Conservation (phyloP, 805 yeast species). For the Candida parachauliodes region DNA sequence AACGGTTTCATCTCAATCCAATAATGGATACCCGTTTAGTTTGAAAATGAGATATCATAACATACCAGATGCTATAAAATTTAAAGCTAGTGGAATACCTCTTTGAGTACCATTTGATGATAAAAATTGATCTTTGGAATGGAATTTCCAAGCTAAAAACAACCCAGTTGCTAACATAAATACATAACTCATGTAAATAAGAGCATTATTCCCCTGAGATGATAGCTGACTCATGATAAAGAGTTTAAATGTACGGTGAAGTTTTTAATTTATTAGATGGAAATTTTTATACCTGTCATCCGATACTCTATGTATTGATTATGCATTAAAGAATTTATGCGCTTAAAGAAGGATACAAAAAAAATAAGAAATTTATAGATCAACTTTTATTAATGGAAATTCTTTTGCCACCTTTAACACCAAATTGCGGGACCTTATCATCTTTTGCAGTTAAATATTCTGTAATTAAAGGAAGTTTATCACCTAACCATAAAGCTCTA, state of each 20-base stretch:
- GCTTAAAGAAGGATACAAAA: slow-evolving; percentile 3
- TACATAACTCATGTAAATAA: slow-evolving; percentile 38
- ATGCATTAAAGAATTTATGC: slow-evolving; percentile 6
- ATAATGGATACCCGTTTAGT: slow-evolving; percentile 7
- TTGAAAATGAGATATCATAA: slow-evolving; percentile 23
- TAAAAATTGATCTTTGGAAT: slow-evolving; percentile 55
- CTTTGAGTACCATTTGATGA: slow-evolving; percentile 77
- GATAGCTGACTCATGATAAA: slow-evolving; percentile 24
- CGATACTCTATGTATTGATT: neutral
- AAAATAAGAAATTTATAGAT: slow-evolving; percentile 1
- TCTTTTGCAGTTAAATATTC: slow-evolving; percentile 12
- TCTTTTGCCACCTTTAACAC: slow-evolving; percentile 18
- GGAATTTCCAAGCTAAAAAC: slow-evolving; percentile 52
- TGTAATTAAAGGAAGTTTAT: slow-evolving; percentile 16
- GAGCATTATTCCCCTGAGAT: slow-evolving; percentile 41
- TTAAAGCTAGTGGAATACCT: slow-evolving; percentile 78
- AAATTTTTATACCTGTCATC: no score
- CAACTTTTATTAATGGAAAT: slow-evolving; percentile 15
- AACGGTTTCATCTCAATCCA: slow-evolving; percentile 40
- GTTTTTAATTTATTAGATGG: no score
- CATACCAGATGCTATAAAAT: slow-evolving; percentile 88
- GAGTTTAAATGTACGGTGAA: no score
- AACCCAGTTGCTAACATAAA: slow-evolving; percentile 39
- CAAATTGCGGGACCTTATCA: slow-evolving; percentile 23
- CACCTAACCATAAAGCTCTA: slow-evolving; percentile 30